Conservation (phyloP, 2,329 filamentous ascomycete species). For the Lasiodiplodia citricola region DNA sequence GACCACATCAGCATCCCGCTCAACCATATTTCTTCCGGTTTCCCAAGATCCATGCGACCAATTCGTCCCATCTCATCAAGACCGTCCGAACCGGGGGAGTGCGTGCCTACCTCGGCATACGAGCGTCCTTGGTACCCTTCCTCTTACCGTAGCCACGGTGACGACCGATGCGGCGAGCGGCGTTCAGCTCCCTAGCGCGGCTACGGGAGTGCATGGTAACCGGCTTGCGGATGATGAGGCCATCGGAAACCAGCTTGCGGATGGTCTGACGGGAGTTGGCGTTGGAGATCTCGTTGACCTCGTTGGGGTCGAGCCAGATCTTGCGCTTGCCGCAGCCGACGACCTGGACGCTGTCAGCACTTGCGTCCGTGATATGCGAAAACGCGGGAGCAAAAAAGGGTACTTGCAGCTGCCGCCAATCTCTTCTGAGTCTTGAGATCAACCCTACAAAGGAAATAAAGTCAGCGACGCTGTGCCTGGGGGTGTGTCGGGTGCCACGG, state of each 20-base stretch:
- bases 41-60: constrained; percentile 22
- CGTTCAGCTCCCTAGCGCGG: constrained; percentile 93
- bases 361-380: neutral
- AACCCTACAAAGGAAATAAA: constrained; percentile 70
- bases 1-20: constrained; percentile 39
- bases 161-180: constrained; percentile 91
- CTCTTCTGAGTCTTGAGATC: constrained; percentile 99
- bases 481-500: constrained; percentile 31
- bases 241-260: constrained; percentile 99
- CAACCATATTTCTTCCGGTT: constrained; percentile 25
- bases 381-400: neutral
- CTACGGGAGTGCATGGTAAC: constrained; percentile 99
- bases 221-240: constrained; percentile 99
- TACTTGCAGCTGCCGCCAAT: constrained; percentile 83
- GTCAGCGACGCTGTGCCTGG: constrained; percentile 39
- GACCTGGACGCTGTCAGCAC: constrained; percentile 30
- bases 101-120: constrained; percentile 88
- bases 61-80: neutral
- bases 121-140: constrained; percentile 99
- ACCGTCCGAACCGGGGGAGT: neutral
- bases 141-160: constrained; percentile 99
- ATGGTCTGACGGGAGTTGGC: constrained; percentile 99
- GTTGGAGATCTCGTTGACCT: constrained; percentile 99
- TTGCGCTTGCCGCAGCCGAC: constrained; percentile 99
- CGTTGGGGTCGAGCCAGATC: constrained; percentile 99